Percentiles rank a stretch among this genome's conserved stretches.
phyloP scores from a whole-genome alignment of 352 stramenopile species.

The Elongisporangium senticosum region DNA sequence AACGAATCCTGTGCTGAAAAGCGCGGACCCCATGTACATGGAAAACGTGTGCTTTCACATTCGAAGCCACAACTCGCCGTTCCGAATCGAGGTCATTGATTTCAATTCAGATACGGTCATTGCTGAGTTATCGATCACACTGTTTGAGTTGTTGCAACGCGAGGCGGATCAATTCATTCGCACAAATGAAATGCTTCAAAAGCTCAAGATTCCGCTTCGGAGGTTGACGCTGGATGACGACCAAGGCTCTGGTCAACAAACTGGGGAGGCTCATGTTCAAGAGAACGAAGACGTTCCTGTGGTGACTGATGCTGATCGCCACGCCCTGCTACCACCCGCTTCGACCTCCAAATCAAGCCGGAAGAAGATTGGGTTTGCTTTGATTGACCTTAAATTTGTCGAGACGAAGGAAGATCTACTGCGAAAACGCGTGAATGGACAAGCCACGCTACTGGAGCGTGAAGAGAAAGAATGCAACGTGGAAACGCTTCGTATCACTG shows the following conservation, averaged over 20 bases:
- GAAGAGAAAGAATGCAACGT: constrained; percentile 80
- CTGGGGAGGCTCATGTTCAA: neutral
- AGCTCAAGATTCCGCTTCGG: constrained; percentile 36
- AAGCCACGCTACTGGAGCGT: constrained; percentile 43
- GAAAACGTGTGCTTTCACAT: constrained; percentile 75
- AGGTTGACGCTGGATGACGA: constrained; percentile 41
- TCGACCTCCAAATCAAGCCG: constrained; percentile 25
- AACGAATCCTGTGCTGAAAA: constrained; percentile 81
- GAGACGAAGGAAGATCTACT: constrained; percentile 72
- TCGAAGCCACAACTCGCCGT: constrained; percentile 41
- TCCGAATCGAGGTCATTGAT: constrained; percentile 78
- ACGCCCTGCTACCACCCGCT: constrained; percentile 29
- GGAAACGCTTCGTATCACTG: constrained; percentile 65
- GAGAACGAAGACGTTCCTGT: constrained; percentile 20
- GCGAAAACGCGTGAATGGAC: constrained; percentile 45
- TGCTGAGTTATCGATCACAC: constrained; percentile 52
- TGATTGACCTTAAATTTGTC: constrained; percentile 61
- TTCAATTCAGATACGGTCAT: constrained; percentile 77
- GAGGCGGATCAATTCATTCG: constrained; percentile 63
- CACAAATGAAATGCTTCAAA: constrained; percentile 38
- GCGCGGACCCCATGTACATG: constrained; percentile 83
- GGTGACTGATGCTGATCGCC: constrained; percentile 38
- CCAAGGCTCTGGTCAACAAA: neutral
- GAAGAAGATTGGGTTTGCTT: constrained; percentile 48
- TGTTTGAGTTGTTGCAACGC: constrained; percentile 78